phyloP scores from a whole-genome alignment of 148 eudicot genomes.

The Rheum nobile region DNA sequence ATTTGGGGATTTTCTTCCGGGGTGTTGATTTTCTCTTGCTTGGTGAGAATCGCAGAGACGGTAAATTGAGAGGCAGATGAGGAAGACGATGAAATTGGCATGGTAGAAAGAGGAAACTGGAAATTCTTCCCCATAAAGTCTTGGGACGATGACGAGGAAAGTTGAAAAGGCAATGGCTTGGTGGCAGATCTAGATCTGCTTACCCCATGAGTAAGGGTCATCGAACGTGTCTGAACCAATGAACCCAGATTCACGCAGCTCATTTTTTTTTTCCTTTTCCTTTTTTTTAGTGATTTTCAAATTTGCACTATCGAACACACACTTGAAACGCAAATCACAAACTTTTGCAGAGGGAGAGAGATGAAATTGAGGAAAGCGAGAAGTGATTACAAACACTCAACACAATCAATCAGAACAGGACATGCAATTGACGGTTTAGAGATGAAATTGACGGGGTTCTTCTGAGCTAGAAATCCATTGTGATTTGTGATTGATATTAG shows the following conservation, averaged over 20 bases:
- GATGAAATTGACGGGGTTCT: background rate
- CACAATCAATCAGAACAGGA: background rate
- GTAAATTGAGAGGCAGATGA: background rate
- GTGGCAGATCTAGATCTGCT: background rate
- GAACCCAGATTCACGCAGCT: constrained; percentile 13
- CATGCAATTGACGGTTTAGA: background rate
- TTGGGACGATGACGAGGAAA: background rate
- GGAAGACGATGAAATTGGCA: background rate
- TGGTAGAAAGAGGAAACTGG: background rate
- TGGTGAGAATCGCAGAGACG: constrained; percentile 29
- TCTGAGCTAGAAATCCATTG: background rate
- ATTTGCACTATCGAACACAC: background rate
- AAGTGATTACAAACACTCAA: background rate
- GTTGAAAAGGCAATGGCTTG: background rate
- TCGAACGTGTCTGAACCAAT: constrained; percentile 6
- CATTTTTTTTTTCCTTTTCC: background rate
- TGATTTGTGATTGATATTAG: background rate
- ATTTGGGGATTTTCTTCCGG: constrained; percentile 2
- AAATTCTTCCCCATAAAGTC: background rate
- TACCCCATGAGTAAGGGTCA: background rate
- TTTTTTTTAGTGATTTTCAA: background rate
- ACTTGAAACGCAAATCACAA: background rate
- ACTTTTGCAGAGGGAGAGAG: background rate
- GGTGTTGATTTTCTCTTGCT: constrained; percentile 19
- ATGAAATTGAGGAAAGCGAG: background rate